Percentiles rank a stretch among this genome's conserved stretches.
Conservation (phyloP, 2,329 filamentous ascomycete species). For the Endothia cerciana region DNA sequence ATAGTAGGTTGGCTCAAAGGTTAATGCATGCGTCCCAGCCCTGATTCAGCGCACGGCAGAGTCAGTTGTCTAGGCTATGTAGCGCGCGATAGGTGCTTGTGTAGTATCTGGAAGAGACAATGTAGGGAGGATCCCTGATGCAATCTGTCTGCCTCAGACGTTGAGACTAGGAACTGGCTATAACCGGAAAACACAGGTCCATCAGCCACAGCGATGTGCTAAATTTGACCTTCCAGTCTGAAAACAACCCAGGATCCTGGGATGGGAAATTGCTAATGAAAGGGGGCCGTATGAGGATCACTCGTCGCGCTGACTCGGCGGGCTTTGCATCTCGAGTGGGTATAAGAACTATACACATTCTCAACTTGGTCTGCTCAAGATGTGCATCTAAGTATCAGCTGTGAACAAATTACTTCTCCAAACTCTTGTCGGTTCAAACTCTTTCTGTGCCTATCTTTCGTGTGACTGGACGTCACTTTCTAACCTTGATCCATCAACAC, state of each 20-base stretch:
- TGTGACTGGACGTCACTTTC: constrained; percentile 20
- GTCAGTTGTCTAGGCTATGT: not conserved
- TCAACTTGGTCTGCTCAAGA: not conserved
- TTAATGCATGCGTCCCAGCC: not conserved
- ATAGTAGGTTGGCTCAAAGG: not conserved
- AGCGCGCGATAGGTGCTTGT: constrained; percentile 16
- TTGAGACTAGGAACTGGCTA: constrained; percentile 19
- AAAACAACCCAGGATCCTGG: constrained; percentile 14
- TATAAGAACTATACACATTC: constrained; percentile 17
- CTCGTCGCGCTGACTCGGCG: not conserved
- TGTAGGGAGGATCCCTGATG: constrained; percentile 20
- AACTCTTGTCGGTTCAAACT: too few species aligned
- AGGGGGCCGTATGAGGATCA: constrained; percentile 13
- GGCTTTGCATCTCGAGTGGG: not conserved
- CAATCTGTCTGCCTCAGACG: constrained; percentile 17
- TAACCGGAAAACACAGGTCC: constrained; percentile 3
- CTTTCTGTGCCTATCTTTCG: constrained; percentile 7
- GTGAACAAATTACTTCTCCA: too few species aligned
- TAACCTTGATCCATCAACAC: not conserved
- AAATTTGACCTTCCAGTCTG: constrained; percentile 17
- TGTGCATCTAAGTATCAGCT: not conserved
- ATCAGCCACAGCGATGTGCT: constrained; percentile 13
- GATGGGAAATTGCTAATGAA: constrained; percentile 9
- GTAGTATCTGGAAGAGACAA: not conserved
- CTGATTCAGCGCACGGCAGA: not conserved